phyloP scores from a whole-genome alignment of 1,139 yeast species.

The Yamadazyma triangularis region DNA sequence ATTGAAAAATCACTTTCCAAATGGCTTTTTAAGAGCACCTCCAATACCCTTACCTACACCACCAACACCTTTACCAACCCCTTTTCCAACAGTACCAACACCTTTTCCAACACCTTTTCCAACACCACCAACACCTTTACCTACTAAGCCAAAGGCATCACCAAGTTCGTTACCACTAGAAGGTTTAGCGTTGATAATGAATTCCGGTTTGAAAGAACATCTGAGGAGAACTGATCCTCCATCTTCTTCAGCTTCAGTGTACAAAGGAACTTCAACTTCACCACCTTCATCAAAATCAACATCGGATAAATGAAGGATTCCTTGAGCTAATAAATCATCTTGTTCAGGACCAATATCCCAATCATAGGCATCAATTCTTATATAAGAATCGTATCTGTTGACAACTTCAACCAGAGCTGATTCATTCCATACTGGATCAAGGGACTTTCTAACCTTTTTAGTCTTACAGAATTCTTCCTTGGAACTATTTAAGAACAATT shows the following conservation, averaged over 20 bases:
- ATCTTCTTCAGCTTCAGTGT: constrained; percentile 49
- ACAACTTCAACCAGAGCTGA: constrained; percentile 45
- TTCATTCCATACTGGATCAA: constrained; percentile 87
- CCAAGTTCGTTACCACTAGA: constrained; percentile 34
- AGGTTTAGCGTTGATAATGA: constrained; percentile 48
- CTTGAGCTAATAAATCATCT: constrained; percentile 77
- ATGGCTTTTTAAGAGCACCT: constrained; percentile 35
- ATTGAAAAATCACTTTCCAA: no score
- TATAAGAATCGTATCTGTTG: constrained; percentile 56
- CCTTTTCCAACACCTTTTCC: constrained; percentile 38
- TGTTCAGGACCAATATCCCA: constrained; percentile 91
- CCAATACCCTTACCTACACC: constrained; percentile 47
- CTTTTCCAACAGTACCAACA: constrained; percentile 37
- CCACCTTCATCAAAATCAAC: constrained; percentile 52
- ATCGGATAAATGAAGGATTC: constrained; percentile 53
- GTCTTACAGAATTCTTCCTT: constrained; percentile 63
- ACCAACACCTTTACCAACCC: constrained; percentile 20
- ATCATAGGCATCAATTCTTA: constrained; percentile 63
- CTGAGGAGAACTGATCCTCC: constrained; percentile 63
- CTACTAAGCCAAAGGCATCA: constrained; percentile 32
- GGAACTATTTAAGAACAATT: constrained; percentile 59
- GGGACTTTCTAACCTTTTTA: constrained; percentile 76
- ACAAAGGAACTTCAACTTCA: constrained; percentile 52
- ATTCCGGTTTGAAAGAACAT: constrained; percentile 65
- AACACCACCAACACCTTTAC: constrained; percentile 42